These are phyloP conservation scores for Mediolabrus comicus DNA, from an alignment of 108 stramenopile genomes.

Conservation along the genomic window DNA sequence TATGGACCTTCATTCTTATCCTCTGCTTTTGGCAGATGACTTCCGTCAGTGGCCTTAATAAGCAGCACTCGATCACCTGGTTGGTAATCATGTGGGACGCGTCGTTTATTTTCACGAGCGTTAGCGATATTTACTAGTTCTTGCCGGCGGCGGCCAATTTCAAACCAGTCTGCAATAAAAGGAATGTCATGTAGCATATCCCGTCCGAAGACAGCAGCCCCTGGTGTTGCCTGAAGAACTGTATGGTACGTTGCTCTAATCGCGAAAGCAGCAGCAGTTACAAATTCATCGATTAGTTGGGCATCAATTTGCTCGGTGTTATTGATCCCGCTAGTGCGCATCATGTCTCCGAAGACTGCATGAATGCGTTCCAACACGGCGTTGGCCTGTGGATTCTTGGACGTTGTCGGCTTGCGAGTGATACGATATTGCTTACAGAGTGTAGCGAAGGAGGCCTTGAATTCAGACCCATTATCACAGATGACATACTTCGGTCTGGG, in stretches of 20 bases:
- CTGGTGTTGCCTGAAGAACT: not conserved
- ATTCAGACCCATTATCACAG: slow-evolving; percentile 33
- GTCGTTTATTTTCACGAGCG: not conserved
- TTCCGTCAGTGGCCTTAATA: not conserved
- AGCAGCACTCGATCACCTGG: not conserved
- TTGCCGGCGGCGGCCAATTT: not conserved
- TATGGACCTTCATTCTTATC: not conserved
- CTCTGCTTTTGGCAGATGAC: not conserved
- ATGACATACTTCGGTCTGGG: slow-evolving; percentile 11
- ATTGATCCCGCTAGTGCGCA: slow-evolving; percentile 8
- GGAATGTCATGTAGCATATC: not conserved
- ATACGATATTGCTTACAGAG: slow-evolving; percentile 1
- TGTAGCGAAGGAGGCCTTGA: not conserved
- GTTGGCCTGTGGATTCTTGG: slow-evolving; percentile 27
- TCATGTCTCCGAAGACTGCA: slow-evolving; percentile 17
- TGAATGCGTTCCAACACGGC: slow-evolving; percentile 26
- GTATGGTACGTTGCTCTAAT: not conserved
- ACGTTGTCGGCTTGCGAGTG: not conserved
- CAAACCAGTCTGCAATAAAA: not conserved
- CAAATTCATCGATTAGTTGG: not conserved
- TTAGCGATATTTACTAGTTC: not conserved
- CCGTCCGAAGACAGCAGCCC: not conserved
- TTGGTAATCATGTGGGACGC: not conserved
- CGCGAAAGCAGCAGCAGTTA: not conserved
- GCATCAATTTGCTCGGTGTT: not conserved